Percentiles rank a stretch among this genome's conserved stretches.
phyloP scores from a whole-genome alignment of 176 grass and related monocot genomes.

The Triticum dicoccoides region DNA sequence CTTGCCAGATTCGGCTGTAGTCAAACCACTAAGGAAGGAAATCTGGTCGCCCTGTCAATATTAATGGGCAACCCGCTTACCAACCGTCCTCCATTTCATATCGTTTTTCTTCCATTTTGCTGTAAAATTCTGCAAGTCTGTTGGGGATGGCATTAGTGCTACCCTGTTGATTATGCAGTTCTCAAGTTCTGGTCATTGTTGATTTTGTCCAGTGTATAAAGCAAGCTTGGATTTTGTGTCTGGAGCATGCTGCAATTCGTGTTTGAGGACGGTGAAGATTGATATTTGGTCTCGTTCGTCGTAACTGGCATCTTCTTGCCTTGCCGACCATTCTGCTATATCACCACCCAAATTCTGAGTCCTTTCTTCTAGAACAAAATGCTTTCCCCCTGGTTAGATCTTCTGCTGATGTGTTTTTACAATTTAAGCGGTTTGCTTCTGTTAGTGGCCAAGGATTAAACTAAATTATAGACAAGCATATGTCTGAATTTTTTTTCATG shows the following conservation, averaged over 20 bases:
- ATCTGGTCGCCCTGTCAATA: conserved; percentile 38
- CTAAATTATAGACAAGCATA: conserved; percentile 66
- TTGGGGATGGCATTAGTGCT: not conserved
- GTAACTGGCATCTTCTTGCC: conserved; percentile 74
- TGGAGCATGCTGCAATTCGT: not conserved
- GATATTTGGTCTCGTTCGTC: conserved; percentile 86
- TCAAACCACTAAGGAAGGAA: conserved; percentile 6
- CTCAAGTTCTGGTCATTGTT: not conserved
- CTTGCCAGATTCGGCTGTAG: conserved; percentile 8
- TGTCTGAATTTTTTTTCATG: conserved; percentile 64
- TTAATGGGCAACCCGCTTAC: conserved; percentile 34
- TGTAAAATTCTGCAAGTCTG: not conserved
- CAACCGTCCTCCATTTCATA: conserved; percentile 16
- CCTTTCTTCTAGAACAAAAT: not conserved
- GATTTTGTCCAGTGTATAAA: not conserved
- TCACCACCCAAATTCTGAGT: conserved; percentile 71
- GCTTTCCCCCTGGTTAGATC: not conserved
- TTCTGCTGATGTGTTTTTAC: not conserved
- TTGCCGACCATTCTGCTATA: conserved; percentile 65
- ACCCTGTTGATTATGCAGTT: too few relatives aligned
- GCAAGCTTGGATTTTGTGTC: not conserved
- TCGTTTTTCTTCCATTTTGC: not conserved
- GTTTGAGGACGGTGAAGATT: conserved; percentile 46
- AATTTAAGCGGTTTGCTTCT: not conserved
- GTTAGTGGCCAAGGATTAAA: conserved; percentile 48